Conservation (phyloP, 2,329 filamentous ascomycete genomes). For the Diaporthe citrichinensis region DNA sequence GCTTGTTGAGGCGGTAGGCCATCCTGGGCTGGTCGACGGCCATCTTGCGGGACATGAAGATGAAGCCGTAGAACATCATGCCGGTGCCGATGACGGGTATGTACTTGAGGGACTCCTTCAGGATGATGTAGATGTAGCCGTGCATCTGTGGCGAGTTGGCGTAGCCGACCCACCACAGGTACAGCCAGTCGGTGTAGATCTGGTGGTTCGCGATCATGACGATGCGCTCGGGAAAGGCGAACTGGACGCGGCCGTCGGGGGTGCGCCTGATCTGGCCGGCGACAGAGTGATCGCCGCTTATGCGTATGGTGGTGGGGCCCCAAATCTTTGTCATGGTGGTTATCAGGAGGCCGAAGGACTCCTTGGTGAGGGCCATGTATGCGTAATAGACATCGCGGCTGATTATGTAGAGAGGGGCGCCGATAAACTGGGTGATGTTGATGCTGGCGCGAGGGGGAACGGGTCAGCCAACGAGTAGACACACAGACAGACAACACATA, state of each 20-base stretch:
- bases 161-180: conserved; percentile 95
- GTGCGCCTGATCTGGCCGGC: conserved; percentile 80
- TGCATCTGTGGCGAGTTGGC: conserved; percentile 82
- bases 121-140: conserved; percentile 89
- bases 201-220: conserved; percentile 92
- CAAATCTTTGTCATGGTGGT: conserved; percentile 89
- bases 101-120: conserved; percentile 88
- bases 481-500: not conserved
- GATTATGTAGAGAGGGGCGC: conserved; percentile 81
- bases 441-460: conserved; percentile 60
- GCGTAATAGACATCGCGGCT: conserved; percentile 85
- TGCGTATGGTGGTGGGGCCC: conserved; percentile 85
- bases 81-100: conserved; percentile 85
- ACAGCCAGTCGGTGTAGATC: conserved; percentile 93
- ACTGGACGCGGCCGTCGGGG: conserved; percentile 80
- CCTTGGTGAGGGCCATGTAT: conserved; percentile 90
- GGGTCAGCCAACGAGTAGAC: conserved; percentile 23
- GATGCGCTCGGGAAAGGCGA: conserved; percentile 84
- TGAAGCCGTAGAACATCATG: conserved; percentile 90
- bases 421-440: conserved; percentile 80
- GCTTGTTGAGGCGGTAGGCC: conserved; percentile 78
- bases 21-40: conserved; percentile 82
- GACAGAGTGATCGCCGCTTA: conserved; percentile 87
- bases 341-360: conserved; percentile 83
- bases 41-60: conserved; percentile 94